Evolutionary conservation across 129 eudicot genomes (phyloP), one percentile per base, ranked within the genome.

Genomic region (Escallonia herrerae): DNA sequence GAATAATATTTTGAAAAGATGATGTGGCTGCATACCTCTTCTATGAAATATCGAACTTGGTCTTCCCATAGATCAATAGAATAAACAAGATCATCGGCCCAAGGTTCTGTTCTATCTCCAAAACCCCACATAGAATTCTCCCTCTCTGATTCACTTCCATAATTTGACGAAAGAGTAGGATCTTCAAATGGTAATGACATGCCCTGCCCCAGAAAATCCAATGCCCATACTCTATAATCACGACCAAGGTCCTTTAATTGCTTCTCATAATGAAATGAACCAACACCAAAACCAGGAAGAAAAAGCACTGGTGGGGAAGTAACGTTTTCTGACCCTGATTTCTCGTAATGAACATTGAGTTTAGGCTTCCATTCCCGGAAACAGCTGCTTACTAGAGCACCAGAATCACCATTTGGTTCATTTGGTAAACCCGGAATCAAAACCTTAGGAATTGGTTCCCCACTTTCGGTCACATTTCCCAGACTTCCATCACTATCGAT

Each of bases 211-310:
- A 93, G 86, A 80, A 93, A 93, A 86, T 93, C 98, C 42, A 93
- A 58, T 0, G 98, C 91, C 89, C 87, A 93, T 3, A 79, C 89
- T 67, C 98, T 81, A 62, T 42, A 85, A 86, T 93, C 96, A 51
- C 77, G 89, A 55, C 98, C 98, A 33, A 93, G 85, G 81, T 88
- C 98, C 80, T 83, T 88, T 15, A 93, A 80, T 71, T 93, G 98
- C 66, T 93, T 93, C 47, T 93, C 87, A 57, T 88, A 93, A 69
- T 93, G 98, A 78, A 93, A 93, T 9, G 95, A 88, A 70, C 96
- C 98, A 56, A 93, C 98, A 58, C 98, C 98, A 72, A 93, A 93
- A 55, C 98, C 98, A 7, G 98, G 98, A 52, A 93, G 95, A 63
- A 88, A 83, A 59, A 93, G 96, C 56, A 93, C 82, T 37, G 95